Evolutionary conservation across 345 rosid species (phyloP), one percentile per base, ranked within the genome.

Genomic region (Linum usitatissimum): DNA sequence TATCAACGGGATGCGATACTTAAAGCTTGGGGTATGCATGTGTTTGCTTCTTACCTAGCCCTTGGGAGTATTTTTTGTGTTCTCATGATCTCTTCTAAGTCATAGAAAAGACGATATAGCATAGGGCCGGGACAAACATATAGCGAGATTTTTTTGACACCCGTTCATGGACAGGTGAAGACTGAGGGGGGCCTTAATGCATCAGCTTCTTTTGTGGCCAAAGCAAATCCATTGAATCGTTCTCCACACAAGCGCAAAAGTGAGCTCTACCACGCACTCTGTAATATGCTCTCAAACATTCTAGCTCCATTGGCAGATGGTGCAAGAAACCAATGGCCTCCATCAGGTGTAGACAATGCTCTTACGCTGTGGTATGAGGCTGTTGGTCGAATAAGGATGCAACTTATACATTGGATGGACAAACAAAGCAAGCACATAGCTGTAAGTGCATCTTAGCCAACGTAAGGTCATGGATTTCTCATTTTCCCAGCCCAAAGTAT

Each of bases 161-260:
- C 1, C 2, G 56, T 23, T 64, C 51, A 64, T 76, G 75, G 64
- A 36, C 86, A 93, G 99, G 95, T 93, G 73, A 90, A 83, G 75
- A 84, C 95, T 56, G 97, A 90, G 76, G 99, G 99, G 68, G 97
- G 99, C 71, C 75, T 93, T 68, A 93, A 93, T 83, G 99, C 99
- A 30, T 90, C 99, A 9, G 96, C 99, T 66, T 93, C 96, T 45
- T 93, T 87, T 75, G 92, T 93, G 77, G 97, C 97, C 49, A 93
- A 93, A 82, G 99, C 94, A 67, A 90, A 90, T 70, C 99, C 96
- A 77, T 94, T 90, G 68, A 87, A 74, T 57, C 94, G 95, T 63
- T 82, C 84, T 72, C 94, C 97, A 42, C 92, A 84, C 69, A 90
- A 83, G 61, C 84, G 96, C 66, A 90, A 93, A 81, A 93, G 97